Percentiles rank a stretch among this genome's conserved stretches.
These are phyloP conservation scores for Komagataella phaffii DNA, from an alignment of 805 yeast species.

Conservation along the genomic window DNA sequence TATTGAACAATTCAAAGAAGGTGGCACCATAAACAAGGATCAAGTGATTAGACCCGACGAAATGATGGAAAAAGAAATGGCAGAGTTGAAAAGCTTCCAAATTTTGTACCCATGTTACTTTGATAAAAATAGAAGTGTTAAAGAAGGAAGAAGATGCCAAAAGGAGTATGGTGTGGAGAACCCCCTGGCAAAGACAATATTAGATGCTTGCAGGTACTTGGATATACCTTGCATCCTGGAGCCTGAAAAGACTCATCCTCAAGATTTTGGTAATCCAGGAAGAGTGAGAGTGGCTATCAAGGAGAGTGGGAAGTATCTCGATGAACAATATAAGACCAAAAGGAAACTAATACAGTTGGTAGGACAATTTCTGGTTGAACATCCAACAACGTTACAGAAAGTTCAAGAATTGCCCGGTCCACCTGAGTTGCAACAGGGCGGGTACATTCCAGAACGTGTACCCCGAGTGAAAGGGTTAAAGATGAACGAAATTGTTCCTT, in stretches of 20 bases:
- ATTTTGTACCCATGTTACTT: slow-evolving; percentile 86
- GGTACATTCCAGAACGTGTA: slow-evolving; percentile 40
- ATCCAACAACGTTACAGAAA: slow-evolving; percentile 59
- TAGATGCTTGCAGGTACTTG: slow-evolving; percentile 45
- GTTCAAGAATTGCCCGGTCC: slow-evolving; percentile 56
- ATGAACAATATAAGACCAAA: slow-evolving; percentile 30
- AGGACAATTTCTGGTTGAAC: slow-evolving; percentile 42
- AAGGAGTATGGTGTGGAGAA: slow-evolving; percentile 59
- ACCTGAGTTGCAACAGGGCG: slow-evolving; percentile 36
- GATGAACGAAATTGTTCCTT: slow-evolving; percentile 83
- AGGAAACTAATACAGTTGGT: slow-evolving; percentile 51
- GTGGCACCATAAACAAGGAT: slow-evolving; percentile 5
- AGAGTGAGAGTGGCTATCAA: slow-evolving; percentile 68
- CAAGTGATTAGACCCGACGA: slow-evolving; percentile 8
- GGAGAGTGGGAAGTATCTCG: slow-evolving; percentile 25
- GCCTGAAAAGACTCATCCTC: slow-evolving; percentile 85
- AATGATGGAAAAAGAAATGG: slow-evolving; percentile 41
- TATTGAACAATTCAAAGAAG: slow-evolving; percentile 2
- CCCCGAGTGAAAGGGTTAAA: slow-evolving; percentile 79
- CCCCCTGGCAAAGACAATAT: slow-evolving; percentile 74
- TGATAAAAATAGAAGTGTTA: slow-evolving; percentile 61
- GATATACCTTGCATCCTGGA: slow-evolving; percentile 34
- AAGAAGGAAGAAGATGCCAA: slow-evolving; percentile 76
- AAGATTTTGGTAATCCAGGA: slow-evolving; percentile 97
- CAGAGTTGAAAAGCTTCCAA: slow-evolving; percentile 58